Conservation (phyloP, 73 alveolate genomes). For the Urostyla sp. region DNA sequence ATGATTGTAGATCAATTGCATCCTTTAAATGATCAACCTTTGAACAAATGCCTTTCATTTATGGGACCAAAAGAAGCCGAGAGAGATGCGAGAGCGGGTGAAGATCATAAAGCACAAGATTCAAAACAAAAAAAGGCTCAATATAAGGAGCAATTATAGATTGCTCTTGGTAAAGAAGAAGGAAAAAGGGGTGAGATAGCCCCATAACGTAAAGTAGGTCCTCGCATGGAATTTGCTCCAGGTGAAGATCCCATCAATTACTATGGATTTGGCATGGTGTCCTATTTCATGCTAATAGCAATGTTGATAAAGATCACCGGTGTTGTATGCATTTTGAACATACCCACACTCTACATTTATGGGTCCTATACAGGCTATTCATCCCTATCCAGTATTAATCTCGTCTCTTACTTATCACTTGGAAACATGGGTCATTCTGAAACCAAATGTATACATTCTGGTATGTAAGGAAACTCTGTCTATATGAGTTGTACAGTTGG, state of each 20-base stretch:
- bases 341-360: conserved; percentile 52
- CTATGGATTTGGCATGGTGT: conserved; percentile 61
- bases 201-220: neutral
- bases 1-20: conserved; percentile 17
- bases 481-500: conserved; percentile 50
- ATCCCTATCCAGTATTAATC: neutral
- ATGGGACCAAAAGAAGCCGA: neutral
- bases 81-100: too few relatives aligned
- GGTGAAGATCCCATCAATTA: conserved; percentile 48
- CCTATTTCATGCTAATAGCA: conserved; percentile 54
- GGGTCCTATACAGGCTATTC: neutral
- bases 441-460: conserved; percentile 43
- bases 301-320: conserved; percentile 33
- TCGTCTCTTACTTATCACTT: conserved; percentile 1
- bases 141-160: conserved; percentile 2
- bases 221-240: conserved; percentile 2
- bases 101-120: too few relatives aligned
- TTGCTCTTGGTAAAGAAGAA: conserved; percentile 5
- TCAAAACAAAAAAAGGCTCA: too few relatives aligned
- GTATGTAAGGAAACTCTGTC: conserved; percentile 40
- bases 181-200: neutral
- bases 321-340: conserved; percentile 35
- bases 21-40: conserved; percentile 13
- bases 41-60: neutral
- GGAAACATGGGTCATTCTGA: conserved; percentile 65